Percentiles rank a stretch among this genome's conserved stretches.
Evolutionary conservation across 2,329 filamentous ascomycete species (phyloP).

Genomic region (Phaeosphaeria sp.): DNA sequence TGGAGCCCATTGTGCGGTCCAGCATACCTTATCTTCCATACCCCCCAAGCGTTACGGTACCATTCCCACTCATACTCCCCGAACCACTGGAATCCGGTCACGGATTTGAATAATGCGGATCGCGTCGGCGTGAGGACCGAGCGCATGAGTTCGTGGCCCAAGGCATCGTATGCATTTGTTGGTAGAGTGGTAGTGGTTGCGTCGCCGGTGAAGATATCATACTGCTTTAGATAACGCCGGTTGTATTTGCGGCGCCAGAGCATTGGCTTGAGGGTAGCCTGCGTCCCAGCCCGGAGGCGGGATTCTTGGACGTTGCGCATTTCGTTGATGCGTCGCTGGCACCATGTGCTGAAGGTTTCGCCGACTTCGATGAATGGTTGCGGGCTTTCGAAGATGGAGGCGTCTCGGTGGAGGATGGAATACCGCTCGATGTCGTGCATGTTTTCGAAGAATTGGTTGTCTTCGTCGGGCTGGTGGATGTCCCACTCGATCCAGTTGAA

Average conservation of each 20-base stretch:
- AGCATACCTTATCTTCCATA: background rate
- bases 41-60: background rate
- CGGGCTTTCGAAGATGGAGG: background rate
- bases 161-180: background rate
- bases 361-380: background rate
- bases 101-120: background rate
- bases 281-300: background rate
- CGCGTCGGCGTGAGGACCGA: background rate
- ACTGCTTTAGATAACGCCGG: background rate
- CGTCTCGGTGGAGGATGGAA: background rate
- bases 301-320: background rate
- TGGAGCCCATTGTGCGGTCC: background rate
- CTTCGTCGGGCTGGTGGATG: background rate
- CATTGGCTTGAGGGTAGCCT: background rate
- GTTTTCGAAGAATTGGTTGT: background rate
- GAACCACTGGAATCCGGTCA: background rate
- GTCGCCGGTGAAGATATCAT: background rate
- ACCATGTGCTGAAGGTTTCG: background rate
- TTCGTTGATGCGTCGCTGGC: background rate
- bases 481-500: background rate
- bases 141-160: background rate
- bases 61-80: background rate
- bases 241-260: background rate
- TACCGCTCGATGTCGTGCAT: background rate
- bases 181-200: background rate